Evolutionary conservation across 116 monocot genomes (phyloP).

Genomic region (Posidonia oceanica): DNA sequence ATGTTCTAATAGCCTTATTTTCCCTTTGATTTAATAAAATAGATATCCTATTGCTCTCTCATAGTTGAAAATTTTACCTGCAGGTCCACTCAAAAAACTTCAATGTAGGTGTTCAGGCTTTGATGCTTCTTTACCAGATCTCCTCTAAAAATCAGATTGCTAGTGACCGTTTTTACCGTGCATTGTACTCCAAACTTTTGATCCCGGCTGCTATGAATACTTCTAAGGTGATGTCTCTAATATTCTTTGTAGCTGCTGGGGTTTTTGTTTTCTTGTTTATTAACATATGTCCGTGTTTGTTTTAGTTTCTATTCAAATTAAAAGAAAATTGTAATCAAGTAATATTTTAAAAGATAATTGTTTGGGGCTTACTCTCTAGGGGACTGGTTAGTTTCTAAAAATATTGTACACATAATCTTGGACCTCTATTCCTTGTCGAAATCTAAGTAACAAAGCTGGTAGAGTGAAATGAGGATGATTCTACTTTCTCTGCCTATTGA

Average conservation of each 20-base stretch:
- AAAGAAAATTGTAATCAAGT: too few relatives aligned
- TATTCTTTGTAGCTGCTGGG: not conserved
- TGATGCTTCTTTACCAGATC: constrained; percentile 90
- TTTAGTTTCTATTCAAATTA: not conserved
- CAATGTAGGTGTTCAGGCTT: constrained; percentile 88
- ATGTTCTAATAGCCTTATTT: not conserved
- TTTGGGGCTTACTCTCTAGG: too few relatives aligned
- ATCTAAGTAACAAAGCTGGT: too few relatives aligned
- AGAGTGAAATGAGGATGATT: too few relatives aligned
- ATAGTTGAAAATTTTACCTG: constrained; percentile 10
- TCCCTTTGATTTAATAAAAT: not conserved
- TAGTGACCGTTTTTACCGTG: constrained; percentile 96
- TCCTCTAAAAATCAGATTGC: constrained; percentile 81
- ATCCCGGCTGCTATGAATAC: constrained; percentile 61
- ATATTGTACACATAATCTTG: too few relatives aligned
- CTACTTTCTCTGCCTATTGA: too few relatives aligned
- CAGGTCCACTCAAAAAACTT: constrained; percentile 96
- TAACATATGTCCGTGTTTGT: not conserved
- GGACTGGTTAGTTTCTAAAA: too few relatives aligned
- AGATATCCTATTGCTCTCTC: not conserved
- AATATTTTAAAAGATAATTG: too few relatives aligned
- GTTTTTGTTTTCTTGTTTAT: not conserved
- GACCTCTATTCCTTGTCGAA: too few relatives aligned
- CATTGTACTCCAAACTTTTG: constrained; percentile 85
- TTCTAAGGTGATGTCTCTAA: constrained; percentile 54